Evolutionary conservation across 495 filamentous ascomycete genomes (phyloP).

Genomic region (Thermothielavioides terrestris): DNA sequence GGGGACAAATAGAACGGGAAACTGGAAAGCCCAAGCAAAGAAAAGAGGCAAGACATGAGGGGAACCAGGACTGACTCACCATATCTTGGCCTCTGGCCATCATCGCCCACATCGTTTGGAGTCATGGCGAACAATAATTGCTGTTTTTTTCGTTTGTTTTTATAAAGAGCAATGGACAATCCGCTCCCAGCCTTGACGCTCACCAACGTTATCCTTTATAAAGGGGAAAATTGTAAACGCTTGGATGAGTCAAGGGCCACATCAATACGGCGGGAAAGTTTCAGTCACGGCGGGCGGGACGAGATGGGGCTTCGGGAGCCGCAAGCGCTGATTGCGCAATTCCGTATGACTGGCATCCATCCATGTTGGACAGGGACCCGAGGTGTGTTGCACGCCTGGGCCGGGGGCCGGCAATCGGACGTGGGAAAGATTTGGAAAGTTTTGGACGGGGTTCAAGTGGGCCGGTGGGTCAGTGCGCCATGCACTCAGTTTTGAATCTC

Average conservation of each 20-base stretch:
- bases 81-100: constrained; percentile 22
- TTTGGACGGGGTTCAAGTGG: no score
- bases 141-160: no score
- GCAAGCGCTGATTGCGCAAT: constrained; percentile 31
- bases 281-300: neutral
- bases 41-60: neutral
- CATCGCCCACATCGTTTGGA: constrained; percentile 7
- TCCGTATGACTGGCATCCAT: constrained; percentile 10
- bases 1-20: neutral
- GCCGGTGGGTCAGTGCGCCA: neutral
- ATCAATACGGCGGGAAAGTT: no score
- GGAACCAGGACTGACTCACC: constrained; percentile 28
- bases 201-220: no score
- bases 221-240: no score
- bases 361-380: neutral
- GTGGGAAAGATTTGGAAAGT: constrained; percentile 2
- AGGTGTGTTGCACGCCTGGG: neutral
- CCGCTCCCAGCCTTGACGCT: no score
- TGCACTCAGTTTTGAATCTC: constrained; percentile 1
- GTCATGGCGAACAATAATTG: constrained; percentile 16
- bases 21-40: neutral
- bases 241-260: no score
- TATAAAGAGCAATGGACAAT: no score
- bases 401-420: constrained; percentile 23
- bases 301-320: constrained; percentile 2